Conservation (phyloP, 1,284 basidiomycete species). For the Tylopilus sp. region DNA sequence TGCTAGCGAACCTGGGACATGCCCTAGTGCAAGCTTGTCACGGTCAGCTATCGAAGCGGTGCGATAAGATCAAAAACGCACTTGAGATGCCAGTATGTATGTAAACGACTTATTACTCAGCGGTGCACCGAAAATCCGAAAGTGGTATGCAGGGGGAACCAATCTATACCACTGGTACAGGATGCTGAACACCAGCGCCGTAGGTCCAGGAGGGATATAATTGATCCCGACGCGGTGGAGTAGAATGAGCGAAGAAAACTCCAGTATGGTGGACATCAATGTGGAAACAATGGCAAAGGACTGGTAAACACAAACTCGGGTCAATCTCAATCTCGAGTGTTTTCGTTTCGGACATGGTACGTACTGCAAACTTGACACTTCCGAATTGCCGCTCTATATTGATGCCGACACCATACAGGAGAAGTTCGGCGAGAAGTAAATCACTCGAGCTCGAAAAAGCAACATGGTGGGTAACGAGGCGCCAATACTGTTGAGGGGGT, state of each 20-base stretch:
- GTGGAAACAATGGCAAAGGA: constrained; percentile 69
- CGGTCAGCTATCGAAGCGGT: constrained; percentile 4
- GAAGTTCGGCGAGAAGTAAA: constrained; percentile 69
- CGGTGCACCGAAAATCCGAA: constrained; percentile 69
- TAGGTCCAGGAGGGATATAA: constrained; percentile 70
- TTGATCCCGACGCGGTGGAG: constrained; percentile 65
- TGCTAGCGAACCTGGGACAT: constrained; percentile 59
- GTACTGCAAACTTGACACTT: constrained; percentile 81
- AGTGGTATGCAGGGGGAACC: constrained; percentile 71
- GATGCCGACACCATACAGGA: constrained; percentile 71
- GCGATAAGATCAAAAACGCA: constrained; percentile 27
- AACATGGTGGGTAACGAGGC: constrained; percentile 69
- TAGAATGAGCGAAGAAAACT: constrained; percentile 58
- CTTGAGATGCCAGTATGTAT: constrained; percentile 66
- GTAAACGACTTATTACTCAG: constrained; percentile 71
- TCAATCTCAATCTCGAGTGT: constrained; percentile 7
- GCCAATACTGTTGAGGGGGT: constrained; percentile 66
- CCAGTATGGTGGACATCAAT: constrained; percentile 61
- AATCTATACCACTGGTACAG: constrained; percentile 77
- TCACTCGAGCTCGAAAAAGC: constrained; percentile 83
- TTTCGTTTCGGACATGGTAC: constrained; percentile 28
- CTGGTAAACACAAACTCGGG: constrained; percentile 36
- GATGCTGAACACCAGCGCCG: constrained; percentile 65
- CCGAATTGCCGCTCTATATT: constrained; percentile 84
- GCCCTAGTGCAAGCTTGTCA: constrained; percentile 60